Base-by-base conservation (phyloP, 2,329 filamentous ascomycete species). In the Colletotrichum viniferum region DNA sequence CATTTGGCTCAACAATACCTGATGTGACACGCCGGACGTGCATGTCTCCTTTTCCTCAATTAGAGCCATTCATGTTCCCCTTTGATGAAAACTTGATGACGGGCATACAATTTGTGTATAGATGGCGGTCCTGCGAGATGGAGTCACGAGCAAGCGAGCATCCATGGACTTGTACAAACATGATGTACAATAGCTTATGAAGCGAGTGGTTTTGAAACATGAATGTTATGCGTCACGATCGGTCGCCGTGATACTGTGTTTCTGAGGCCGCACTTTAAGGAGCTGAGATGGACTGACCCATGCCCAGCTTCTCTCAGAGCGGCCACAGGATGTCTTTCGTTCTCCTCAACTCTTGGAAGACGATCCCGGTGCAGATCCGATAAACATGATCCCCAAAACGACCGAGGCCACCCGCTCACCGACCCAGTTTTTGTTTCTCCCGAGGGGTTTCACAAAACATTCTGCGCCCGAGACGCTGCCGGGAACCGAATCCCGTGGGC, bases 1-100 rank as follows among this genome's bases (percentile, higher is more conserved):
- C 58, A 3, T 66, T 74, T 38, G 52, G 58, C 43, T 38, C 36
- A n/a, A 26, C 43, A 38, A 32, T 30, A 12, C 14, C 48, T 64
- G 43, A 28, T 48, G 21, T 63, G 63, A 14, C 48, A 73, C 70
- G 63, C 63, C 69, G 64, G 70, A 30, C 73, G 58, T 73, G 73
- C 24, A 21, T 24, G 67, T 62, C 34, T 61, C 21, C 9, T 62
- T n/a, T 28, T 32, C 32, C 14, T 58, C 12, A n/a, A n/a, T 56
- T 38, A 5, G 58, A 43, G 26, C 66, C 6, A 16, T 26, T 32
- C n/a, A 14, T 60, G 43, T 64, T 48, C 14, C 21, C 26, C 58
- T 21, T 28, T 52, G 34, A 34, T 38, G 58, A 38, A 36, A 26
- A 36, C 12, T 14, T 61, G 26, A 28, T 28, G n/a, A 38, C 13